These are phyloP conservation scores for Hanseniaspora valbyensis DNA, from an alignment of 805 yeast genomes.

Conservation along the genomic window DNA sequence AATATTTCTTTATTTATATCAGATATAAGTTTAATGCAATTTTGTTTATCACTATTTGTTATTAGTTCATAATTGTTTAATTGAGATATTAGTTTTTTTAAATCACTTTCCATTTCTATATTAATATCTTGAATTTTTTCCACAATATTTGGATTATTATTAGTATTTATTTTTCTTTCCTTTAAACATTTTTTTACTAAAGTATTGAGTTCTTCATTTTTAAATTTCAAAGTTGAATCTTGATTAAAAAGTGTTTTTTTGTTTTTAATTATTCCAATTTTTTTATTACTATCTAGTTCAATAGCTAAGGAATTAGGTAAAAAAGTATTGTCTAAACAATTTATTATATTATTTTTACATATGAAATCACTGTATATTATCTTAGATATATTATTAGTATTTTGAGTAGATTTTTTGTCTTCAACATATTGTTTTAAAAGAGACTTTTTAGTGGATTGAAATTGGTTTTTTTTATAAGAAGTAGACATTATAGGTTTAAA, in stretches of 20 bases:
- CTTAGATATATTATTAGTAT: background rate
- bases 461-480: background rate
- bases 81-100: background rate
- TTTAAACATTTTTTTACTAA: background rate
- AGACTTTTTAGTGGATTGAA: background rate
- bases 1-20: slow-evolving; percentile 15
- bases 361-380: background rate
- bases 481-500: background rate
- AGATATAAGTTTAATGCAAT: background rate
- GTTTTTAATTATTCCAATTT: background rate
- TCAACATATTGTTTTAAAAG: background rate
- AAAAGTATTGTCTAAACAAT: background rate
- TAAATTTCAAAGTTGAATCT: background rate
- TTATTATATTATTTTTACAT: background rate
- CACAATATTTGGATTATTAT: background rate
- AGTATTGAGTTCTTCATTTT: background rate
- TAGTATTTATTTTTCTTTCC: background rate
- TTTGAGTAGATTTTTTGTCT: background rate
- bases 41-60: background rate
- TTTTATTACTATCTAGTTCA: background rate
- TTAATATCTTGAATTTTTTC: background rate
- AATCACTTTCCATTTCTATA: background rate
- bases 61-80: background rate
- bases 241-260: background rate
- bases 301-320: background rate